phyloP scores from a whole-genome alignment of 2,329 filamentous ascomycete species.

The Ampelomyces quisqualis region DNA sequence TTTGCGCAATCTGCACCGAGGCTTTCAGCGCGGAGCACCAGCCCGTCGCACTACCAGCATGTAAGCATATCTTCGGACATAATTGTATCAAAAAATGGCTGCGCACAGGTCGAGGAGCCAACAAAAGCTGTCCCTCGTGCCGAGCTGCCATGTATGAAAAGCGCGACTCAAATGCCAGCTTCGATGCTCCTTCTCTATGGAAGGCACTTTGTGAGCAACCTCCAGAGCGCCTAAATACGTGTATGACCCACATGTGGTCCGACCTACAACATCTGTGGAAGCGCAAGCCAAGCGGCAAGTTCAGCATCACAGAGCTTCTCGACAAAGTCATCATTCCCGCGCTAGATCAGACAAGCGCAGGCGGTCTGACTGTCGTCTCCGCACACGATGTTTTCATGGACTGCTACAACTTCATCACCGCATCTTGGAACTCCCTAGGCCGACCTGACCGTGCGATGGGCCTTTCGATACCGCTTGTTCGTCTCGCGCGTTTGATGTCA shows the following conservation, averaged over 20 bases:
- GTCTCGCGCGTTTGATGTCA: constrained; percentile 33
- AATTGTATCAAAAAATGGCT: constrained; percentile 35
- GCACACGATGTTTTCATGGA: constrained; percentile 19
- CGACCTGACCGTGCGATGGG: constrained; percentile 25
- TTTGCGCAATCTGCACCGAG: constrained; percentile 33
- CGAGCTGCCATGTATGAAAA: constrained; percentile 22
- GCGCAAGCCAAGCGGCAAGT: constrained; percentile 15
- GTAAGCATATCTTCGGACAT: constrained; percentile 37
- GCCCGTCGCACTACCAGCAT: constrained; percentile 31
- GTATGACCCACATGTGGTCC: constrained; percentile 25
- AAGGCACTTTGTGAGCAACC: constrained; percentile 26
- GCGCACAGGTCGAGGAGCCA: constrained; percentile 23
- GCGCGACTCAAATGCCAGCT: constrained; percentile 9
- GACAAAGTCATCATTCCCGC: constrained; percentile 25
- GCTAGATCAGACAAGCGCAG: too few species aligned
- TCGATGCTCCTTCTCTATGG: constrained; percentile 30
- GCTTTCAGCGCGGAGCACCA: constrained; percentile 25
- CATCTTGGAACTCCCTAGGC: constrained; percentile 30
- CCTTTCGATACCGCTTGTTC: constrained; percentile 31
- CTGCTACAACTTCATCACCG: constrained; percentile 25
- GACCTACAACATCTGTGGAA: constrained; percentile 24
- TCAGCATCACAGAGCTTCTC: constrained; percentile 23
- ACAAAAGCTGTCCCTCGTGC: constrained; percentile 31
- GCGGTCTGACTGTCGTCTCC: too few species aligned
- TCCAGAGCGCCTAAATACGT: constrained; percentile 16